These are phyloP conservation scores for Aspergillus flavus DNA, from an alignment of 2,329 filamentous ascomycete genomes.

Conservation along the genomic window DNA sequence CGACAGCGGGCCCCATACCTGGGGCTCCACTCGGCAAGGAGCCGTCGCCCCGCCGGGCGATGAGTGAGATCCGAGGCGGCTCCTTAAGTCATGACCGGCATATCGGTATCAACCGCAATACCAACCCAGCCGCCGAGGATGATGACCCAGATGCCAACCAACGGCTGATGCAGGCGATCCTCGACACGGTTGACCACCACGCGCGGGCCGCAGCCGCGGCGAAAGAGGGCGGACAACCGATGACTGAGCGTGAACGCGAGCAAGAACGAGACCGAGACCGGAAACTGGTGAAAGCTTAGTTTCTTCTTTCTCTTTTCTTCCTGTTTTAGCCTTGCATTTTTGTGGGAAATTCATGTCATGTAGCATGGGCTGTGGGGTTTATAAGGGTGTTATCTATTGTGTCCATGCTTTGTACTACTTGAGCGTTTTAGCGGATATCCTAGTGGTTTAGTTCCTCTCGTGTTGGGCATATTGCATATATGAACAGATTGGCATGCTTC, in stretches of 20 bases:
- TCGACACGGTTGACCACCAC: slow-evolving; percentile 46
- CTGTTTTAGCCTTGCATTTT: slow-evolving; percentile 7
- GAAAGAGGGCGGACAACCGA: slow-evolving; percentile 26
- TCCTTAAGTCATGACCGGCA: slow-evolving; percentile 23
- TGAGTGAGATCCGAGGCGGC: slow-evolving; percentile 40
- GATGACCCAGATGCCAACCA: slow-evolving; percentile 44
- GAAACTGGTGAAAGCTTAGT: slow-evolving; percentile 28
- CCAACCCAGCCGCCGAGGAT: slow-evolving; percentile 27
- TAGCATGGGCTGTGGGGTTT: slow-evolving; percentile 9
- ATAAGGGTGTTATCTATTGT: slow-evolving; percentile 9
- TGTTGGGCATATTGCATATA: slow-evolving; percentile 9
- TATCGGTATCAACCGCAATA: slow-evolving; percentile 22
- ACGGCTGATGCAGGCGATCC: slow-evolving; percentile 45
- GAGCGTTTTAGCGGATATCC: slow-evolving; percentile 31
- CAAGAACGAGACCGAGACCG: slow-evolving; percentile 33
- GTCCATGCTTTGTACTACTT: slow-evolving; percentile 13
- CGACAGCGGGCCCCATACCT: slow-evolving; percentile 24
- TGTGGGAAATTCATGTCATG: background rate
- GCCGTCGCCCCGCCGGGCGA: slow-evolving; percentile 38
- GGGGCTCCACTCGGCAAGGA: slow-evolving; percentile 27
- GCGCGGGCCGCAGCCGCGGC: slow-evolving; percentile 37
- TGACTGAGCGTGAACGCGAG: slow-evolving; percentile 15
- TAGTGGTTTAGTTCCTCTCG: slow-evolving; percentile 13
- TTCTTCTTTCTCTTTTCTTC: slow-evolving; percentile 9
- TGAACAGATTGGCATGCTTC: slow-evolving; percentile 2